Evolutionary conservation across 2,329 filamentous ascomycete genomes (phyloP), one percentile per base, ranked within the genome.

Genomic region (Cryphonectria japonica): DNA sequence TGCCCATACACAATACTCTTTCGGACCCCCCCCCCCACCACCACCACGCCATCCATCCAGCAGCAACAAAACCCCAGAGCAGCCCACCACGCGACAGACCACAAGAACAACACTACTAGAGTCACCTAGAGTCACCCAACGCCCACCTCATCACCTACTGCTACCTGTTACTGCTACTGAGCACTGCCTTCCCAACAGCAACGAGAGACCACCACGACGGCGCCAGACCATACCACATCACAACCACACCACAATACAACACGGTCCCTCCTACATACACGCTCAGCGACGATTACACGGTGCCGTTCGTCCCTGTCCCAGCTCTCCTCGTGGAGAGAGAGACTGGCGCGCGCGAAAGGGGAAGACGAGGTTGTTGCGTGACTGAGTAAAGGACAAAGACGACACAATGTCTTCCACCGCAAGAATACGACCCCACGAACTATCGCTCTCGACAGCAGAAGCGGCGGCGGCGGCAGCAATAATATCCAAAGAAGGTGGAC

Each of bases 21-120:
- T 26, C 1, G 50, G 26, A 32, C 54, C 29, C 26, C 26, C 29
- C n/a, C 26, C 29, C 54, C 29, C 14, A 16, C 54, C 54, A 50
- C 46, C 46, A 50, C 46, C 22, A 50, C 46, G 41, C 41, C 41
- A 50, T 50, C 6, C 19, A 50, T 50, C 46, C 46, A 46, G 16
- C 43, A 59, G 54, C 54, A 59, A 59, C 54, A 32, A 32, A 59
- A 59, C 26, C 54, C 54, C 29, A n/a, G 8, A n/a, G 46, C 46
- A n/a, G 46, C 46, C 46, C 52, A 59, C 54, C 54, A 59, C 54
- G 54, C 54, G 54, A 59, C 54, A 59, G 54, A n/a, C 19, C 54
- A 32, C 54, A 32, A 32, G 14, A 32, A 59, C 29, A 32, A 13
- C 13, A 54, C 50, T 54, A 54, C 50, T 54, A n/a, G 8, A 26